These are phyloP conservation scores for Zymoseptoria brevis DNA, from an alignment of 2,329 filamentous ascomycete species.

Conservation along the genomic window DNA sequence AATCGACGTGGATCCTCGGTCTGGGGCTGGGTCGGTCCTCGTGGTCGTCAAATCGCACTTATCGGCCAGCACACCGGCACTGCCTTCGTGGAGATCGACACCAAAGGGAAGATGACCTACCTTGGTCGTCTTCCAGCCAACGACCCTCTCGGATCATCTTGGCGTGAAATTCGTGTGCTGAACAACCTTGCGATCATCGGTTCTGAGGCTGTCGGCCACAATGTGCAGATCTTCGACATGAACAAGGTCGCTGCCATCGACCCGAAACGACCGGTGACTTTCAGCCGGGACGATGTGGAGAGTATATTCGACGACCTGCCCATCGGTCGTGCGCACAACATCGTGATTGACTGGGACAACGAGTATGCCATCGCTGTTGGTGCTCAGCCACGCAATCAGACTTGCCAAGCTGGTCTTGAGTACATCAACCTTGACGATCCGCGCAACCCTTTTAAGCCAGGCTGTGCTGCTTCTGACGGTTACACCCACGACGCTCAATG, in stretches of 20 bases:
- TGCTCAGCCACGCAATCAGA: conserved; percentile 34
- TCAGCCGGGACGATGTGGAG: conserved; percentile 37
- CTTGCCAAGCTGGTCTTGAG: conserved; percentile 45
- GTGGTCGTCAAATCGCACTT: conserved; percentile 48
- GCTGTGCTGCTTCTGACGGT: conserved; percentile 44
- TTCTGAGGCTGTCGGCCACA: conserved; percentile 43
- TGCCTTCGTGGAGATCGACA: conserved; percentile 46
- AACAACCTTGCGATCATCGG: conserved; percentile 39
- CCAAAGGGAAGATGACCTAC: conserved; percentile 44
- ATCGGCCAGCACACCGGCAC: conserved; percentile 49
- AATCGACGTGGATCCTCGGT: conserved; percentile 37
- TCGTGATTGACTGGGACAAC: conserved; percentile 44
- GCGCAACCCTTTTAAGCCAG: conserved; percentile 41
- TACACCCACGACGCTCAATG: conserved; percentile 53
- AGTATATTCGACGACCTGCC: conserved; percentile 22
- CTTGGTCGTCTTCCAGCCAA: conserved; percentile 45
- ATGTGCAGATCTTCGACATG: conserved; percentile 57
- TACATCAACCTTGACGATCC: conserved; percentile 48
- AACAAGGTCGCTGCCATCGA: conserved; percentile 45
- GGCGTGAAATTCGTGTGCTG: conserved; percentile 45
- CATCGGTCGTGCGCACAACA: conserved; percentile 38
- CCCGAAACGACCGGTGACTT: conserved; percentile 35
- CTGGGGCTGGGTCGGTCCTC: conserved; percentile 48
- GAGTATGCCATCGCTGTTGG: conserved; percentile 39
- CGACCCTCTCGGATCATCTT: conserved; percentile 30